A percentile compares a stretch with the other conserved stretches of the same genome.
These are phyloP conservation scores for Fusarium aywerte DNA, from an alignment of 2,329 filamentous ascomycete genomes.

Conservation along the genomic window DNA sequence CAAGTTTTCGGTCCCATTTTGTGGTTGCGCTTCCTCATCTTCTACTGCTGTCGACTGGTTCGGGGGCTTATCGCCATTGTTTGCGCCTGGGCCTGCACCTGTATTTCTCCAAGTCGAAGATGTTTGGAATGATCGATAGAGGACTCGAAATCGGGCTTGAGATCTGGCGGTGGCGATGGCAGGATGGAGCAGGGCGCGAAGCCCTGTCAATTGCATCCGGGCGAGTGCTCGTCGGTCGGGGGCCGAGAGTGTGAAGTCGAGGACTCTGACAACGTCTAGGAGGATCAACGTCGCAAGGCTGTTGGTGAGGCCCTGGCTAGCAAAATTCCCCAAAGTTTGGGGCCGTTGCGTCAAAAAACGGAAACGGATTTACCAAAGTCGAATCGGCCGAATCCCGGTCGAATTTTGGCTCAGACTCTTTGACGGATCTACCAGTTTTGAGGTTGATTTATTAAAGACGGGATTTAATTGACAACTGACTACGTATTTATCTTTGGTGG, in stretches of 20 bases:
- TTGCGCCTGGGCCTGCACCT: constrained; percentile 30
- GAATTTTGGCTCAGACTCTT: background rate
- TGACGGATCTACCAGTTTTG: background rate
- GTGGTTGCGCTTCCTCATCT: constrained; percentile 46
- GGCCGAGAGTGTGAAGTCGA: constrained; percentile 7
- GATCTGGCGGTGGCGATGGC: constrained; percentile 43
- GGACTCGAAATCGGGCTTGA: constrained; percentile 31
- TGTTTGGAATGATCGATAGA: constrained; percentile 41
- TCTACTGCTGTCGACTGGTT: constrained; percentile 44
- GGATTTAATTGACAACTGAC: background rate
- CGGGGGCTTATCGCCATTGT: constrained; percentile 45
- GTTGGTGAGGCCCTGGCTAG: constrained; percentile 22
- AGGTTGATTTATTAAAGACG: background rate
- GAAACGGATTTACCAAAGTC: constrained; percentile 15
- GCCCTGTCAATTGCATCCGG: constrained; percentile 49
- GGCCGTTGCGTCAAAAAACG: constrained; percentile 12
- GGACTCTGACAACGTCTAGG: constrained; percentile 2
- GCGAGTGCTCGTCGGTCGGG: constrained; percentile 38
- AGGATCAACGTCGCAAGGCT: constrained; percentile 19
- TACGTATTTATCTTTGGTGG: background rate
- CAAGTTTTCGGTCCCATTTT: constrained; percentile 44
- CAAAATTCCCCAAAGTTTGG: constrained; percentile 29
- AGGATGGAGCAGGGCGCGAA: constrained; percentile 46
- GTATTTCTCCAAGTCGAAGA: constrained; percentile 35
- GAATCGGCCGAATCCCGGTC: constrained; percentile 25